Conservation (phyloP, 2,329 filamentous ascomycete genomes). For the Aspergillus fumigatiaffinis region DNA sequence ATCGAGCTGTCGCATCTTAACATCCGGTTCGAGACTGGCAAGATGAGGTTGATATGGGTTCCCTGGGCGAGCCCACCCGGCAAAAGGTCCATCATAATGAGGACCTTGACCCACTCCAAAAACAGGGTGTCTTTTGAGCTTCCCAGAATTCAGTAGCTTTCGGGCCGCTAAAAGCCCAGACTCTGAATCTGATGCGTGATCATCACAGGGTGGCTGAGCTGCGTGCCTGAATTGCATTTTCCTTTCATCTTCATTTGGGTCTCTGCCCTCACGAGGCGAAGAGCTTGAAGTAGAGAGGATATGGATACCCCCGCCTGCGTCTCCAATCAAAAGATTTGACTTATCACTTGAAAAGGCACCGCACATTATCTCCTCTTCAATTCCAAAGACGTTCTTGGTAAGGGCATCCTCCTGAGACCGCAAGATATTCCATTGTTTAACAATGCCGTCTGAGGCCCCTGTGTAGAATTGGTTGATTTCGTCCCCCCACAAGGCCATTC, state of each 20-base stretch:
- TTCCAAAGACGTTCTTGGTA: slow-evolving; percentile 47
- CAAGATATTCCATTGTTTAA: slow-evolving; percentile 59
- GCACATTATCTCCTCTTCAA: slow-evolving; percentile 54
- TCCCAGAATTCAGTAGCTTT: slow-evolving; percentile 28
- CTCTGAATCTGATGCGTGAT: slow-evolving; percentile 15
- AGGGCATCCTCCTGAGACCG: slow-evolving; percentile 49
- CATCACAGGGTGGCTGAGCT: slow-evolving; percentile 5
- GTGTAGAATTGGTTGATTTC: slow-evolving; percentile 52
- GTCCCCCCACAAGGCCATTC: slow-evolving; percentile 55
- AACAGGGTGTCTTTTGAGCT: slow-evolving; percentile 32
- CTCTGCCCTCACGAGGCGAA: slow-evolving; percentile 16
- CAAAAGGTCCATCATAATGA: slow-evolving; percentile 39
- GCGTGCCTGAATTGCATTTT: slow-evolving; percentile 25
- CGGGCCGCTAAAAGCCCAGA: slow-evolving; percentile 24
- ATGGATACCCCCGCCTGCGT: slow-evolving; percentile 53
- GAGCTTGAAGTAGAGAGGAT: slow-evolving; percentile 41
- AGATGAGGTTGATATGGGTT: slow-evolving; percentile 19
- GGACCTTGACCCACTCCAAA: slow-evolving; percentile 41
- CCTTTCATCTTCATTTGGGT: background rate
- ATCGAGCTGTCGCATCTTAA: slow-evolving; percentile 30
- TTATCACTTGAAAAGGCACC: slow-evolving; percentile 55
- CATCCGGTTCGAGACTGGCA: slow-evolving; percentile 22
- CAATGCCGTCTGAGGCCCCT: slow-evolving; percentile 57
- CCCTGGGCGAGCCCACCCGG: slow-evolving; percentile 35
- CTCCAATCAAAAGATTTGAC: slow-evolving; percentile 54